phyloP scores from a whole-genome alignment of 768 basidiomycete species.

The Botryobasidium botryosum region DNA sequence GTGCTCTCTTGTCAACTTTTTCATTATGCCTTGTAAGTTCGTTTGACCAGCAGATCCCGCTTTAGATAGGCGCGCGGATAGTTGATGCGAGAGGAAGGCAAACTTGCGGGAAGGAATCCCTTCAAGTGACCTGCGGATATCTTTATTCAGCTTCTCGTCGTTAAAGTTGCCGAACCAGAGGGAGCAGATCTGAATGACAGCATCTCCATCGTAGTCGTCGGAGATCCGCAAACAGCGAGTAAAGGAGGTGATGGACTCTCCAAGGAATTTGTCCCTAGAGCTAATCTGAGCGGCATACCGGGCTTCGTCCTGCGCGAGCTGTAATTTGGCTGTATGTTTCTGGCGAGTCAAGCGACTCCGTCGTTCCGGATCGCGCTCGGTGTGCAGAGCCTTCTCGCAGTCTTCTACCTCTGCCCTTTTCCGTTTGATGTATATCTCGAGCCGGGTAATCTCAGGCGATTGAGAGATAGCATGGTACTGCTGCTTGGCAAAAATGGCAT shows the following conservation, averaged over 20 bases:
- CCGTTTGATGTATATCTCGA: conserved; percentile 54
- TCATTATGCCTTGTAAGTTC: conserved; percentile 44
- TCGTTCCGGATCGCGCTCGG: too few relatives aligned
- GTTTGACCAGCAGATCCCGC: conserved; percentile 27
- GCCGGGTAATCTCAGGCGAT: conserved; percentile 51
- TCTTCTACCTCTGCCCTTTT: conserved; percentile 53
- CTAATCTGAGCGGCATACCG: too few relatives aligned
- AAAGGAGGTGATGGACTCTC: conserved; percentile 72
- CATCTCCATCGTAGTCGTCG: conserved; percentile 58
- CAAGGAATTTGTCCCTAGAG: conserved; percentile 42
- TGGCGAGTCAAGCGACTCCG: neutral
- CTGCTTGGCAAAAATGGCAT: conserved; percentile 74
- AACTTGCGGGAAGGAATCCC: conserved; percentile 75
- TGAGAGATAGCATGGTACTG: conserved; percentile 60
- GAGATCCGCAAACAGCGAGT: conserved; percentile 54
- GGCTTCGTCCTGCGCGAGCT: conserved; percentile 27
- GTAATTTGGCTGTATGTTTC: neutral
- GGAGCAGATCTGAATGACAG: conserved; percentile 65
- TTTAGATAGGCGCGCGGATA: conserved; percentile 70
- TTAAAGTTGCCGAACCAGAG: conserved; percentile 80
- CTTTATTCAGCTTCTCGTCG: conserved; percentile 30
- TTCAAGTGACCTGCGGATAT: conserved; percentile 30
- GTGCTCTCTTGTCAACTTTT: conserved; percentile 67
- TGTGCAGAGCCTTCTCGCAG: conserved; percentile 28
- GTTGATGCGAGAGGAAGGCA: conserved; percentile 81